These are phyloP conservation scores for Rubia tinctorum DNA, from an alignment of 305 asterid genomes.

Conservation along the genomic window DNA sequence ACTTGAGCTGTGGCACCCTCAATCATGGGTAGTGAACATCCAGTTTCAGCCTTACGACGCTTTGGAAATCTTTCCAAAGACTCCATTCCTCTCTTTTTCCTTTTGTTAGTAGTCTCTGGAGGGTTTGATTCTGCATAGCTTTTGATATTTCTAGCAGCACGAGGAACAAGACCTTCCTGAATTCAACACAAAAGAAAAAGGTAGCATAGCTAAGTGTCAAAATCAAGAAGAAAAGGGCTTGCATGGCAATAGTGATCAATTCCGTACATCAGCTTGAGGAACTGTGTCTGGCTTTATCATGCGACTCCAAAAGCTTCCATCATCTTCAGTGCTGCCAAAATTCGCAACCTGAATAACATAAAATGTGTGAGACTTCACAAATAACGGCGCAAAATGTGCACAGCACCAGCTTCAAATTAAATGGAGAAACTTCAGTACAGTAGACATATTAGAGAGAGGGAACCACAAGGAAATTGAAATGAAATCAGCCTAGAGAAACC, in stretches of 20 bases:
- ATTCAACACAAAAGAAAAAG: constrained; percentile 20
- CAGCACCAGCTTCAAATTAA: neutral
- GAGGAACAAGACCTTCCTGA: constrained; percentile 95
- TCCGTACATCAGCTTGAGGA: constrained; percentile 74
- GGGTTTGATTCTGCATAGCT: constrained; percentile 91
- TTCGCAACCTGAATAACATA: constrained; percentile 77
- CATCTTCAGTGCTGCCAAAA: constrained; percentile 94
- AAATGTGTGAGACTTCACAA: constrained; percentile 8
- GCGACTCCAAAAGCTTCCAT: constrained; percentile 98
- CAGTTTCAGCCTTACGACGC: constrained; percentile 81
- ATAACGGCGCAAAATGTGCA: constrained; percentile 14
- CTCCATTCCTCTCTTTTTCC: constrained; percentile 85
- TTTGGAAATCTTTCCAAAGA: constrained; percentile 74
- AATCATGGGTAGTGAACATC: constrained; percentile 64
- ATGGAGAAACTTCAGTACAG: neutral
- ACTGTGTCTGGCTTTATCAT: constrained; percentile 97
- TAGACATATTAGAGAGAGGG: neutral
- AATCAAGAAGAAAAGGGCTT: neutral
- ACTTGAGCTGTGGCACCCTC: constrained; percentile 98
- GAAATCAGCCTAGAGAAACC: neutral
- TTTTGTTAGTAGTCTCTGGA: constrained; percentile 62
- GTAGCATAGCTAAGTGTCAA: neutral
- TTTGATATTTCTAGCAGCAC: constrained; percentile 92
- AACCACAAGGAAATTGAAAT: neutral
- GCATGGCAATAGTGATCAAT: constrained; percentile 13